Evolutionary conservation across 768 basidiomycete species (phyloP), one percentile per base, ranked within the genome.

Genomic region (Leucosporidium scottii): DNA sequence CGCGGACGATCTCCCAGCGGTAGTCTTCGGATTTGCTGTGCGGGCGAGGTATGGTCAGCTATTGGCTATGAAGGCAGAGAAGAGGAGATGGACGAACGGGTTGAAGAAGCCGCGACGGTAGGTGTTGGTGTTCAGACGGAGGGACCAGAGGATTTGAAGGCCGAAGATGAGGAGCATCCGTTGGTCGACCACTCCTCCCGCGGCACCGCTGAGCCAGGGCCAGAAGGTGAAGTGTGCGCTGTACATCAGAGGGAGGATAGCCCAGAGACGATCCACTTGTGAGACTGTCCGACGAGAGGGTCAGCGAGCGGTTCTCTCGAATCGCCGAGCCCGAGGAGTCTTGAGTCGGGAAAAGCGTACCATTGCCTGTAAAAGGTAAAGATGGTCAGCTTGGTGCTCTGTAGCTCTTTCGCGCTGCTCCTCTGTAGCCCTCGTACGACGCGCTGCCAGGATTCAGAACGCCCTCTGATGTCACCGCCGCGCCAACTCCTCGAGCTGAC

Each of bases 261-360:
- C 83, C 84, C 85, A 85, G 20, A 91, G 75, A 34, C 90, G 85
- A 79, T 97, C 91, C 30, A 93, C 91, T 76, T 92, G 90, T 1
- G 88, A 90, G 58, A 89, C 87, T 44, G 39, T 44, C 3, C 3
- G 39, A 15, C 7, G 39, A 15, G 39, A 44, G 15, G 13, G 39
- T 8, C 8, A 44, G 39, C 6, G 39, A 44, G 34, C 34, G 34
- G n/a, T n/a, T n/a, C n/a, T n/a, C n/a, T n/a, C n/a, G n/a, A n/a
- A n/a, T 93, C 93, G 51, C 83, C 82, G 69, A 53, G n/a, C n/a
- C n/a, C n/a, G 34, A 34, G 34, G 34, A 34, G 34, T 4, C 5
- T 34, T 34, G 39, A 3, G 48, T 34, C 3, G 31, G 39, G 15
- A 30, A 9, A 21, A 2, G 36, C 25, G 31, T 30, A 58, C 44